Evolutionary conservation across 2,329 filamentous ascomycete genomes (phyloP), one percentile per base, ranked within the genome.

Genomic region (Zasmidium angulare): DNA sequence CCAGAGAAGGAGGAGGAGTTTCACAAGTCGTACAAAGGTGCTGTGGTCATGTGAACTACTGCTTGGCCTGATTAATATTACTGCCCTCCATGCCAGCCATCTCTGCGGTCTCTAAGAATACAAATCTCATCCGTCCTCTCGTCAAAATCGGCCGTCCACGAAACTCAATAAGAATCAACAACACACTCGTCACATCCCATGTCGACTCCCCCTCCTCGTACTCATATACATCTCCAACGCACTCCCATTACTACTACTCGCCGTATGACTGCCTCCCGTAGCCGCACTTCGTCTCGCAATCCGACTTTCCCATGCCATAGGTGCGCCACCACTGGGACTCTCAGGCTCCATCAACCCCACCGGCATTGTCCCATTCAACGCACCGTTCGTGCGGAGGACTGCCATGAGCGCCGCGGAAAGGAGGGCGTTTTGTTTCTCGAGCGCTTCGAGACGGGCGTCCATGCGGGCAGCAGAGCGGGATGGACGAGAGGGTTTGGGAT

Each of bases 381-480:
- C 67, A 0, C 74, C 72, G 29, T 72, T 73, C 1, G 73, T 75
- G 50, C 71, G 69, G 31, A 78, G 56, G 46, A 77, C 73, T 4
- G 75, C 76, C 66, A 75, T 72, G 22, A 78, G 63, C 3, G 76
- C 76, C 9, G 76, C 76, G 23, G 73, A 72, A 9, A 78, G 67
- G 7, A 78, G 54, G 17, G 67, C 67, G 56, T 77, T 78, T 55
- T 76, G 72, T 40, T 75, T 72, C 60, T 77, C 75, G 22, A 77
- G 60, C 14, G 71, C 72, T 48, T 75, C 74, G 36, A 77, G 59
- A 2, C 74, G 69, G 24, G 73, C 69, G 31, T 73, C 70, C 17
- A 75, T 59, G 7, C 62, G 62, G 6, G 62, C 56, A 2, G 60
- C 50, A n/a, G n/a, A n/a, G n/a, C n/a, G n/a, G 36, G 58, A 55